Conservation (phyloP, 306 rosid genomes). For the Cicer bijugum region DNA sequence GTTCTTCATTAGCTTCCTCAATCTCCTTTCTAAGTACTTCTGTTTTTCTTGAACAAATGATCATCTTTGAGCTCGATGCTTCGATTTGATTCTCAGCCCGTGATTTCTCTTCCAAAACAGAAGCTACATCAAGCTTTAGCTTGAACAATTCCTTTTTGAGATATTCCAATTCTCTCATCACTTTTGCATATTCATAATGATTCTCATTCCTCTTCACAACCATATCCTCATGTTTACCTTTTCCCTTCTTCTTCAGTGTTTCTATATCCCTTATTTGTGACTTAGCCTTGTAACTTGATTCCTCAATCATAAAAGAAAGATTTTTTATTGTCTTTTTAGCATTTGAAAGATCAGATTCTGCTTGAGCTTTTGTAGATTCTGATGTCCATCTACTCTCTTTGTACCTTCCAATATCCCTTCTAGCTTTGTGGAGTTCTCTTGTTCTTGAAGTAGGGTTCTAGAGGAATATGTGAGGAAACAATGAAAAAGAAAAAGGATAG, state of each 20-base stretch:
- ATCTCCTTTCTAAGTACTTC: slow-evolving; percentile 67
- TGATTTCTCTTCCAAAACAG: slow-evolving; percentile 61
- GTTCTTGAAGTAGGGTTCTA: slow-evolving; percentile 61
- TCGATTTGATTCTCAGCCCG: slow-evolving; percentile 58
- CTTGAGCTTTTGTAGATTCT: slow-evolving; percentile 58
- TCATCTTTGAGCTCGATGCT: slow-evolving; percentile 52
- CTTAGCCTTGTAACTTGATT: slow-evolving; percentile 51
- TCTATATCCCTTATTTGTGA: slow-evolving; percentile 52
- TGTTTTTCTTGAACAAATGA: slow-evolving; percentile 45
- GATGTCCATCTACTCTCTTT: slow-evolving; percentile 57
- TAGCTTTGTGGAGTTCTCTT: slow-evolving; percentile 64
- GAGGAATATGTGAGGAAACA: slow-evolving; percentile 3
- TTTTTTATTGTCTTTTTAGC: slow-evolving; percentile 55
- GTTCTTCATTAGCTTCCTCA: slow-evolving; percentile 77
- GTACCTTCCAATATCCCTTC: slow-evolving; percentile 58
- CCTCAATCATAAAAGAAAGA: slow-evolving; percentile 56
- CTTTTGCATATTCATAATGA: slow-evolving; percentile 50
- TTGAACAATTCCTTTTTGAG: slow-evolving; percentile 66
- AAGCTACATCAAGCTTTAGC: slow-evolving; percentile 81
- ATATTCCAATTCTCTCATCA: slow-evolving; percentile 70
- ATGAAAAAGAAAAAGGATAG: neutral
- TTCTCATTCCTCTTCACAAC: slow-evolving; percentile 43
- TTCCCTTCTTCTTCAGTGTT: slow-evolving; percentile 47
- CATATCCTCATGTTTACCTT: slow-evolving; percentile 24
- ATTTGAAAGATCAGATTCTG: slow-evolving; percentile 62